phyloP scores from a whole-genome alignment of 1,284 basidiomycete species.

The Austroboletus novae-zelandiae region DNA sequence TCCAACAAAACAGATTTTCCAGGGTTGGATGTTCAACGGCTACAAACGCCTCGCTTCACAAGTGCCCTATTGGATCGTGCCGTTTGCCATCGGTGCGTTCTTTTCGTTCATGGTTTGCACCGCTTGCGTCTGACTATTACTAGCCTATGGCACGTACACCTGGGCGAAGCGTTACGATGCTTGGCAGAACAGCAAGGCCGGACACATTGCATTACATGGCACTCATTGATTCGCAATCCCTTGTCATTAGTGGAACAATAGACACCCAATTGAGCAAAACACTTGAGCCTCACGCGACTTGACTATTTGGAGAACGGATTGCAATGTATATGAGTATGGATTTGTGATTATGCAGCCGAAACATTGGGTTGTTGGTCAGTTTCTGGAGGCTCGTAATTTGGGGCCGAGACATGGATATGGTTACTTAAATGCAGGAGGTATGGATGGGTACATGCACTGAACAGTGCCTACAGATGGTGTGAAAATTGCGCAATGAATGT shows the following conservation, averaged over 20 bases:
- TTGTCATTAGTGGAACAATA: conserved; percentile 16
- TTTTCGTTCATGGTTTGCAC: not conserved
- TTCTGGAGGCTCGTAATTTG: too few relatives aligned
- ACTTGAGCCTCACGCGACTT: not conserved
- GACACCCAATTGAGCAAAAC: conserved; percentile 8
- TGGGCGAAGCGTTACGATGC: conserved; percentile 76
- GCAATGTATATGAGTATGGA: not conserved
- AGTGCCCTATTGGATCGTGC: conserved; percentile 78
- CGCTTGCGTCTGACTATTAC: not conserved
- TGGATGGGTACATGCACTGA: too few relatives aligned
- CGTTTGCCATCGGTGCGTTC: conserved; percentile 73
- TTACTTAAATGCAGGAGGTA: too few relatives aligned
- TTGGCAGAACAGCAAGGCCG: conserved; percentile 79
- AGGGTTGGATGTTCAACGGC: conserved; percentile 85
- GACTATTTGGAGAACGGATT: conserved; percentile 1
- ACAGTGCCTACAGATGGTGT: not conserved
- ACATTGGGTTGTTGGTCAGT: too few relatives aligned
- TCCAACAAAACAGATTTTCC: conserved; percentile 68
- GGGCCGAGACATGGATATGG: too few relatives aligned
- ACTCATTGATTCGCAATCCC: conserved; percentile 20
- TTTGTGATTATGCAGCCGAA: not conserved
- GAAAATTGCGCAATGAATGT: not conserved
- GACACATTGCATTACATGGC: conserved; percentile 56
- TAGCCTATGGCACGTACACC: conserved; percentile 82
- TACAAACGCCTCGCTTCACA: conserved; percentile 76